phyloP scores from a whole-genome alignment of 75 land plant genomes.

The Cunninghamia lanceolata region DNA sequence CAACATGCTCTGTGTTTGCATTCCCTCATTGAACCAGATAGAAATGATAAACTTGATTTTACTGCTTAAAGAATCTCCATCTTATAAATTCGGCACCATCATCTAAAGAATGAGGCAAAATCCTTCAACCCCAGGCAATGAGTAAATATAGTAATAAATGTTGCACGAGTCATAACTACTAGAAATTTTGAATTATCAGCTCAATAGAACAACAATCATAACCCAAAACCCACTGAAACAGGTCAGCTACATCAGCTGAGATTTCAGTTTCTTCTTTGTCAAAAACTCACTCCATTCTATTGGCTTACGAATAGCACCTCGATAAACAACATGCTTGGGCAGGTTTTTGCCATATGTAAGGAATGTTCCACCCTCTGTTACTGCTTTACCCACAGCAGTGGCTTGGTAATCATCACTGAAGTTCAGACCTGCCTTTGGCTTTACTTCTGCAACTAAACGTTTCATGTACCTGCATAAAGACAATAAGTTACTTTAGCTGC shows the following conservation, averaged over 20 bases:
- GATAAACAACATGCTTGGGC: conserved; percentile 35
- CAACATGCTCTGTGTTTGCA: neutral
- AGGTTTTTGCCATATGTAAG: conserved; percentile 33
- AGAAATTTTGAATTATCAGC: neutral
- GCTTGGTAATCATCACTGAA: conserved; percentile 33
- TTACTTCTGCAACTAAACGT: conserved; percentile 36
- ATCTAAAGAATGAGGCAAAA: neutral
- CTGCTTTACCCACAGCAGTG: conserved; percentile 38
- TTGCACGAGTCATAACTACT: neutral
- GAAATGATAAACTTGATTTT: neutral
- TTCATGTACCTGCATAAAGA: conserved; percentile 41
- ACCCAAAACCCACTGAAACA: neutral
- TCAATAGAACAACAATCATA: neutral
- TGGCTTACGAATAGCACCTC: conserved; percentile 32
- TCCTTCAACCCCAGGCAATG: neutral
- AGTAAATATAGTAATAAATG: neutral
- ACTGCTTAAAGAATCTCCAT: neutral
- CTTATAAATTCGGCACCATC: neutral
- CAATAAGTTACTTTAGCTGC: neutral
- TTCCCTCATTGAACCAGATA: neutral
- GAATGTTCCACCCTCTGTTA: conserved; percentile 41
- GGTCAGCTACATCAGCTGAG: conserved; percentile 16
- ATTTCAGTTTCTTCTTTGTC: conserved; percentile 37
- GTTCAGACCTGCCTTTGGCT: conserved; percentile 33
- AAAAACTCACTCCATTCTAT: conserved; percentile 28